These are phyloP conservation scores for carrot (Daucus carota) DNA, from an alignment of 129 eudicot genomes.

Conservation along the genomic window DNA sequence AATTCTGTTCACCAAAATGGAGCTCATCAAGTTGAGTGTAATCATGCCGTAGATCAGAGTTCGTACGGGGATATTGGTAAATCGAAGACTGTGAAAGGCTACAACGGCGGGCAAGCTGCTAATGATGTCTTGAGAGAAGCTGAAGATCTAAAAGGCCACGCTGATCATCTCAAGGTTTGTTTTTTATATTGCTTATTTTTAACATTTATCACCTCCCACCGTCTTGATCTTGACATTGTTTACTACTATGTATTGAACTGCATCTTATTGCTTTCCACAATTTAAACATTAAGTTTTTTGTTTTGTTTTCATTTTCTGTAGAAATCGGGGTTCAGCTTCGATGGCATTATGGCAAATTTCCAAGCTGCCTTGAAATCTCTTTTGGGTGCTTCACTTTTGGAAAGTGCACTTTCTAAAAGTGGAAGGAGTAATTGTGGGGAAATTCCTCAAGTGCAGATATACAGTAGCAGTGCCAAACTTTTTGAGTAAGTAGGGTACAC, in stretches of 20 bases:
- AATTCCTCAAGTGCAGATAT: conserved; percentile 41
- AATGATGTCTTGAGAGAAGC: conserved; percentile 63
- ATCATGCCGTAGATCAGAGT: conserved; percentile 23
- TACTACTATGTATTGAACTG: background rate
- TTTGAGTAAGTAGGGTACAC: conserved; percentile 48
- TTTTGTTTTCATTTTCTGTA: conserved; percentile 18
- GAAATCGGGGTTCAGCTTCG: conserved; percentile 67
- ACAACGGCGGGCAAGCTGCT: conserved; percentile 34
- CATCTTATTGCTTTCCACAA: background rate
- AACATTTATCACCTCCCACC: background rate
- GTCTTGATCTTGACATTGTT: conserved; percentile 1
- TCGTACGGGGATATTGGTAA: conserved; percentile 22
- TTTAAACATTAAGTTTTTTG: background rate
- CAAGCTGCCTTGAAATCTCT: conserved; percentile 78
- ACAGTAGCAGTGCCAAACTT: conserved; percentile 56
- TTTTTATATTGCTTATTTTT: background rate
- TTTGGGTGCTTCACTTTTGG: conserved; percentile 72
- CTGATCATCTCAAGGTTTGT: conserved; percentile 71
- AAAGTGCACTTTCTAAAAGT: conserved; percentile 25
- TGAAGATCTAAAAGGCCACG: conserved; percentile 47
- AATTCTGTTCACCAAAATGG: conserved; percentile 24
- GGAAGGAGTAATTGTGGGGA: conserved; percentile 35
- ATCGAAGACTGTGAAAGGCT: conserved; percentile 36
- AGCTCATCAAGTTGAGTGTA: conserved; percentile 13
- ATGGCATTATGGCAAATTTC: conserved; percentile 51